Evolutionary conservation across 768 basidiomycete genomes (phyloP), one percentile per base, ranked within the genome.

Genomic region (Galerina marginata): DNA sequence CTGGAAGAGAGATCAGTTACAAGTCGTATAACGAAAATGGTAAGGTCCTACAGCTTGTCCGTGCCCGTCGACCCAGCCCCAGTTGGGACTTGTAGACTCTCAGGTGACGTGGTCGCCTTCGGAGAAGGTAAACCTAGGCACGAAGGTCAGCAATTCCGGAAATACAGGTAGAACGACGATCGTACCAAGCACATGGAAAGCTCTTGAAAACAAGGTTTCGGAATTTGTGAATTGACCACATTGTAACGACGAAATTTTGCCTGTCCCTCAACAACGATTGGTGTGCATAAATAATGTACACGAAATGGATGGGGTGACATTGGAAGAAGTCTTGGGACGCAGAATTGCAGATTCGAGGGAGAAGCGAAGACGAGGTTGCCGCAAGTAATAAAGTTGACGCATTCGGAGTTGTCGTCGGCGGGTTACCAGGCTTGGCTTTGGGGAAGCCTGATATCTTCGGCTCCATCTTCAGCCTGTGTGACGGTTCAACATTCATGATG

Each of bases 41-140:
- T 14, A 29, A 25, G 4, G 9, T 69, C 74, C 53, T 57, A 81
- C 83, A 37, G 77, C 77, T 72, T 87, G 84, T 1, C 87, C 87
- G 53, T 88, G 81, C 1, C 76, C 83, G 63, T 87, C 81, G 0
- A 89, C 79, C 86, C 86, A 88, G n/a, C 87, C 86, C 83, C 84
- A 85, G 3, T 3, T 29, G 29, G 29, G 29, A 29, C 6, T 29
- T 29, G 29, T 29, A 6, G 29, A 29, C 29, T 26, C 83, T 75
- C 6, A 89, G n/a, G 85, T 29, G 29, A 29, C 29, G 29, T 29
- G 3, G 3, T 29, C 6, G 29, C 29, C 29, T 29, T 29, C 29
- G 6, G 6, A 29, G 61, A 87, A 86, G 29, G 29, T 29, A 29
- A 29, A 29, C 29, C 29, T 29, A 6, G 6, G 29, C 6, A 29